These are phyloP conservation scores for Cyanidium caldarium DNA, from an alignment of 23 red algal species.

Conservation along the genomic window DNA sequence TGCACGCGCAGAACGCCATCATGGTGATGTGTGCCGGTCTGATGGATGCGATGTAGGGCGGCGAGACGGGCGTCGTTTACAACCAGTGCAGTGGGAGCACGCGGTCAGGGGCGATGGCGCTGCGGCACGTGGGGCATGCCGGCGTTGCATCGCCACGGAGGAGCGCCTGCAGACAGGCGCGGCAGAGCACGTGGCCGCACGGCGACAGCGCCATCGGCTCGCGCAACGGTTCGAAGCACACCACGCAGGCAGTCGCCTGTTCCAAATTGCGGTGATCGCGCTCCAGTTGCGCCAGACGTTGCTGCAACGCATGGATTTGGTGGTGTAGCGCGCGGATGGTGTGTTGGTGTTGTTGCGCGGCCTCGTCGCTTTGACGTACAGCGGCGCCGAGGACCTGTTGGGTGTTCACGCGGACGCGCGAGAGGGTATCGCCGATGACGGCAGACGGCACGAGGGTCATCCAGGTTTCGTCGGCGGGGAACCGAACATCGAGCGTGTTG, in stretches of 20 bases:
- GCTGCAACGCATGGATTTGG: no score
- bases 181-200: not conserved
- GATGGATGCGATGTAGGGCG: not conserved
- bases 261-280: not conserved
- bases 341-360: no score
- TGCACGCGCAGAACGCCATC: constrained; percentile 96
- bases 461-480: no score
- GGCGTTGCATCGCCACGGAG: not conserved
- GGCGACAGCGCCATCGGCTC: not conserved
- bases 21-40: constrained; percentile 66
- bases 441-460: no score
- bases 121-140: not conserved
- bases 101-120: not conserved
- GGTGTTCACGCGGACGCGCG: no score
- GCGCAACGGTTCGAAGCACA: not conserved
- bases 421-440: no score
- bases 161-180: not conserved
- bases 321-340: no score
- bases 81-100: not conserved
- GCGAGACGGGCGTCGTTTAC: not conserved
- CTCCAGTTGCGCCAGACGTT: not conserved
- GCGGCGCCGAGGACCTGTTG: no score
- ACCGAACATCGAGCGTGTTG: no score
- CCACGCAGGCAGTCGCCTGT: not conserved
- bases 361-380: no score